Percentiles rank a stretch among this genome's conserved stretches.
These are phyloP conservation scores for Puccinia brachypodii DNA, from an alignment of 1,284 basidiomycete species.

Conservation along the genomic window DNA sequence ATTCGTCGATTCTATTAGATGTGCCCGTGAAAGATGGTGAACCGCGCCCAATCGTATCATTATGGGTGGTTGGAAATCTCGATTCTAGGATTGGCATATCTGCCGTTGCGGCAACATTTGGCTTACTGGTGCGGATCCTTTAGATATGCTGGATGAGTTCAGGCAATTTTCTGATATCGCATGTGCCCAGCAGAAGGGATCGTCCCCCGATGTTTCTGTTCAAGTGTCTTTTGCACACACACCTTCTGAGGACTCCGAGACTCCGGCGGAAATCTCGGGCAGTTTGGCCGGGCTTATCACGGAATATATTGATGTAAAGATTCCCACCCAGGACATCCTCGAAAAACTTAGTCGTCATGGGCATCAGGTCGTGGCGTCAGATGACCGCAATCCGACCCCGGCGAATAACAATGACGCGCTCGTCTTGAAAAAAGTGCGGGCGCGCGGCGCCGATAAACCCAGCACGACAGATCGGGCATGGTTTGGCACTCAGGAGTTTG, in stretches of 20 bases:
- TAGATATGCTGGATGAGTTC: background rate
- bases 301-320: background rate
- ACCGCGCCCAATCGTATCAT: conserved; percentile 58
- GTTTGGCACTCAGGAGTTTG: conserved; percentile 36
- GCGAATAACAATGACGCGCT: background rate
- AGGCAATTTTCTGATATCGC: background rate
- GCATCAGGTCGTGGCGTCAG: background rate
- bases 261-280: background rate
- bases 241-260: conserved; percentile 49
- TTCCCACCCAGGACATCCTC: background rate
- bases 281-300: background rate
- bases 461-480: background rate
- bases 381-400: background rate
- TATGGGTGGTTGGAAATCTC: conserved; percentile 76
- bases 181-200: conserved; percentile 46
- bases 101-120: conserved; percentile 67
- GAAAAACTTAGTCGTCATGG: conserved; percentile 5
- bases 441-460: background rate
- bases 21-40: conserved; percentile 48
- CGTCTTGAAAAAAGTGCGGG: background rate
- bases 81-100: conserved; percentile 66
- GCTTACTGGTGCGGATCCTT: conserved; percentile 64
- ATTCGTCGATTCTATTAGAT: conserved; percentile 56
- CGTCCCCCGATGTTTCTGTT: conserved; percentile 49
- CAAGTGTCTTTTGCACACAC: conserved; percentile 59